Percentiles rank a stretch among this genome's conserved stretches.
phyloP scores from a whole-genome alignment of 75 land plant species.

The Pinus taeda region DNA sequence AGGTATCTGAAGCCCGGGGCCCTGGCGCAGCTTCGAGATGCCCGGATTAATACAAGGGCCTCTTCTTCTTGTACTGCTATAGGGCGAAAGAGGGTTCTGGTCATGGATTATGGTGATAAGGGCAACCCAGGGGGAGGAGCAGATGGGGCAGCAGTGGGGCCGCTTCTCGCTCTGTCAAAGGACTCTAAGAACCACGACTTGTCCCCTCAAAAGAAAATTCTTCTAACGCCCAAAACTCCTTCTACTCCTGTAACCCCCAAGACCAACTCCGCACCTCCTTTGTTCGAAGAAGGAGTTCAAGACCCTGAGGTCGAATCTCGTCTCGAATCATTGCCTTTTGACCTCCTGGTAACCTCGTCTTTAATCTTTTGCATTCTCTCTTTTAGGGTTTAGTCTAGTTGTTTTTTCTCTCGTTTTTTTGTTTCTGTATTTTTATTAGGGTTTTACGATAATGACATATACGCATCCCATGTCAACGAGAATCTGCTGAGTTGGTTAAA shows the following conservation, averaged over 20 bases:
- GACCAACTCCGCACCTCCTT: conserved; percentile 22
- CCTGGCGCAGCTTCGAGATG: conserved; percentile 61
- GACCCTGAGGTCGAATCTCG: conserved; percentile 48
- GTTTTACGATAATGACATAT: background rate
- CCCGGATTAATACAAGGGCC: conserved; percentile 24
- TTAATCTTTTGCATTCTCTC: too few relatives aligned
- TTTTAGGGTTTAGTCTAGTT: background rate
- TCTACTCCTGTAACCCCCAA: conserved; percentile 47
- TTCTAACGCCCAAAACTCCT: conserved; percentile 30
- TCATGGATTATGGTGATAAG: conserved; percentile 14
- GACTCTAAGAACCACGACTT: background rate
- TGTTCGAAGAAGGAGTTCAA: background rate
- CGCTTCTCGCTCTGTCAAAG: background rate
- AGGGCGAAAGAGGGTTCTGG: conserved; percentile 53
- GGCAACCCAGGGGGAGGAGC: background rate
- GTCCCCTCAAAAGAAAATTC: conserved; percentile 37
- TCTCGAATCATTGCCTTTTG: conserved; percentile 81
- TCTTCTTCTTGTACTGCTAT: conserved; percentile 46
- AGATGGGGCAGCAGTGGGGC: conserved; percentile 12
- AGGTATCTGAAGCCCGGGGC: conserved; percentile 71
- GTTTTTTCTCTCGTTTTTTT: background rate
- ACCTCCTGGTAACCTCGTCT: conserved; percentile 57
- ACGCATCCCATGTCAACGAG: background rate
- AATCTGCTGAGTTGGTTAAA: background rate
- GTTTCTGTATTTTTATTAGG: background rate